Conservation (phyloP, 441 rosid genomes). For the Manihot esculenta region DNA sequence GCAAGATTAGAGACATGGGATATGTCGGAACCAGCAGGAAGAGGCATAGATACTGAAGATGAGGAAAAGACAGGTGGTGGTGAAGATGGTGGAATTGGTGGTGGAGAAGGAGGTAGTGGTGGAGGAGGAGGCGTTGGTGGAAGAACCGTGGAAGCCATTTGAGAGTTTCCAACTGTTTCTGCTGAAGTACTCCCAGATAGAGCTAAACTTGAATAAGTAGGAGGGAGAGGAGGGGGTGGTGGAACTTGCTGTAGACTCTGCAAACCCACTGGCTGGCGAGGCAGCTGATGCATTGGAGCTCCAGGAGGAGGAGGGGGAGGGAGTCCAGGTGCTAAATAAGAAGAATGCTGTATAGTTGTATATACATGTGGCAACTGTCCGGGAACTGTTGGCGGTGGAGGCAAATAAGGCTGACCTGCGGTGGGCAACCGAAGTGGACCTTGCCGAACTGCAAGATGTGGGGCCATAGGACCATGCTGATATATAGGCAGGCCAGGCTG, state of each 20-base stretch:
- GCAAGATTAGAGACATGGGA: constrained; percentile 15
- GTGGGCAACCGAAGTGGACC: constrained; percentile 30
- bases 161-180: constrained; percentile 25
- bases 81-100: constrained; percentile 28
- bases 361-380: constrained; percentile 30
- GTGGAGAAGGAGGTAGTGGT: constrained; percentile 37
- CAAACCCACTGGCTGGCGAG: constrained; percentile 25
- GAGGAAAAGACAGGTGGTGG: constrained; percentile 25
- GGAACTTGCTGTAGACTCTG: constrained; percentile 32
- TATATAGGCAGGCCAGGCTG: constrained; percentile 32
- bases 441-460: constrained; percentile 31
- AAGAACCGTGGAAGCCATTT: constrained; percentile 27
- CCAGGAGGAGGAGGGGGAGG: constrained; percentile 24
- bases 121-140: constrained; percentile 38
- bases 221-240: constrained; percentile 26
- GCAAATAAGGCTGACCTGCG: constrained; percentile 35
- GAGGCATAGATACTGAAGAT: constrained; percentile 21
- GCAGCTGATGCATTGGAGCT: constrained; percentile 28
- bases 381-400: constrained; percentile 25
- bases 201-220: constrained; percentile 24
- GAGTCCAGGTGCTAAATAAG: constrained; percentile 31
- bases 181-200: constrained; percentile 20
- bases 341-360: constrained; percentile 24
- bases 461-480: constrained; percentile 38
- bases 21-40: constrained; percentile 24